These are phyloP conservation scores for Hyaloscypha hepaticicola DNA, from an alignment of 495 filamentous ascomycete species.

Conservation along the genomic window DNA sequence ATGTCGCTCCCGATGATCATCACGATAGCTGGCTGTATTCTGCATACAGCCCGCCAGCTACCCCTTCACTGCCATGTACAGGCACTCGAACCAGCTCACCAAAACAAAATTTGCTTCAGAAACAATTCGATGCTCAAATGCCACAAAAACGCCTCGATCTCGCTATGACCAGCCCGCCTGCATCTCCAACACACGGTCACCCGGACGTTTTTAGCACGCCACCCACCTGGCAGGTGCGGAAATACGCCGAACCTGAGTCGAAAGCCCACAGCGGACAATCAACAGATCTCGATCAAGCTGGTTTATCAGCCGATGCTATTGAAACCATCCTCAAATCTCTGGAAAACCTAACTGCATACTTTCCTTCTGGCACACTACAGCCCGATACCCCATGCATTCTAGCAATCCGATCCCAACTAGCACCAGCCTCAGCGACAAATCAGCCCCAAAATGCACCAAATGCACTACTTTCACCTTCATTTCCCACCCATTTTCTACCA, in stretches of 20 bases:
- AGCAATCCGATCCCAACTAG: constrained; percentile 5
- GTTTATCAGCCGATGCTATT: background rate
- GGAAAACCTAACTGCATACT: constrained; percentile 2
- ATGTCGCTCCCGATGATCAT: background rate
- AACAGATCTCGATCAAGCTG: background rate
- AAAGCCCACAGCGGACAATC: background rate
- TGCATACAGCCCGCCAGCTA: constrained; percentile 9
- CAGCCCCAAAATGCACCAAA: background rate
- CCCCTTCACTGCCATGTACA: background rate
- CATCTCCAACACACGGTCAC: constrained; percentile 31
- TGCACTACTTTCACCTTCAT: background rate
- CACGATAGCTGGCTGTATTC: constrained; percentile 5
- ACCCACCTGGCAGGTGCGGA: background rate
- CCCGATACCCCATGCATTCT: constrained; percentile 3
- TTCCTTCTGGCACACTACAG: constrained; percentile 3
- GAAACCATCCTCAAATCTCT: background rate
- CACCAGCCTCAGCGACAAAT: background rate
- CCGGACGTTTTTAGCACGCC: background rate
- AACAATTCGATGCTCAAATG: background rate
- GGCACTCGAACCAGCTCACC: background rate
- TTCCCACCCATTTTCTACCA: background rate
- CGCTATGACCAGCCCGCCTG: constrained; percentile 18
- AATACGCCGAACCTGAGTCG: constrained; percentile 30
- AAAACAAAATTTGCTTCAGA: background rate
- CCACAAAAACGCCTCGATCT: constrained; percentile 16